phyloP scores from a whole-genome alignment of 106 monocot species.

The Xerophyta viscosa region DNA sequence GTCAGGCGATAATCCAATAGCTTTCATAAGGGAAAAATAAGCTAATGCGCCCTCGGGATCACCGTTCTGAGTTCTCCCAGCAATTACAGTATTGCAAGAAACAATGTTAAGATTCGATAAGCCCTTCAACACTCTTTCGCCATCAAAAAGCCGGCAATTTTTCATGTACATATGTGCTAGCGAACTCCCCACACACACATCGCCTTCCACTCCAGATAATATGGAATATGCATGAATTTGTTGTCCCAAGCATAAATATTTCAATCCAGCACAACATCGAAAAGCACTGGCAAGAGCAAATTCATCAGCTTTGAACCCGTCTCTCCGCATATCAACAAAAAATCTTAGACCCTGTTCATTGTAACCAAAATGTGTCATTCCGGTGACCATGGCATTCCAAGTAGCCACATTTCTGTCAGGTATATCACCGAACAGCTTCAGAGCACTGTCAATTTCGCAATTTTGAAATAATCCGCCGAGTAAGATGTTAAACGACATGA shows the following conservation, averaged over 20 bases:
- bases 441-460: slow-evolving; percentile 30
- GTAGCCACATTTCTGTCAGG: slow-evolving; percentile 56
- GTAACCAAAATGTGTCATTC: slow-evolving; percentile 35
- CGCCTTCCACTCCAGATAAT: slow-evolving; percentile 27
- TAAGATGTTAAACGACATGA: slow-evolving; percentile 67
- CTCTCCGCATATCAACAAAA: slow-evolving; percentile 30
- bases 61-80: slow-evolving; percentile 63
- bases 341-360: slow-evolving; percentile 38
- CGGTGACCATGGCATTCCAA: slow-evolving; percentile 69
- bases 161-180: slow-evolving; percentile 86
- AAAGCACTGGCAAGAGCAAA: slow-evolving; percentile 57
- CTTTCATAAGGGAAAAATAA: slow-evolving; percentile 50
- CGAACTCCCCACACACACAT: slow-evolving; percentile 62
- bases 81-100: slow-evolving; percentile 62
- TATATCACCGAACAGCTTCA: slow-evolving; percentile 53
- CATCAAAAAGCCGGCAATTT: slow-evolving; percentile 34
- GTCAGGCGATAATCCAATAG: slow-evolving; percentile 33
- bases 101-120: slow-evolving; percentile 43
- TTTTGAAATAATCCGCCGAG: slow-evolving; percentile 43
- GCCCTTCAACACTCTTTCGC: slow-evolving; percentile 37
- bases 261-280: slow-evolving; percentile 45
- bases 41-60: slow-evolving; percentile 49
- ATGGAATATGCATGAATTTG: slow-evolving; percentile 49
- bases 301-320: slow-evolving; percentile 48
- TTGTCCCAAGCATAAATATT: slow-evolving; percentile 26